Evolutionary conservation across 768 basidiomycete species (phyloP).

Genomic region (Phaffia australis): DNA sequence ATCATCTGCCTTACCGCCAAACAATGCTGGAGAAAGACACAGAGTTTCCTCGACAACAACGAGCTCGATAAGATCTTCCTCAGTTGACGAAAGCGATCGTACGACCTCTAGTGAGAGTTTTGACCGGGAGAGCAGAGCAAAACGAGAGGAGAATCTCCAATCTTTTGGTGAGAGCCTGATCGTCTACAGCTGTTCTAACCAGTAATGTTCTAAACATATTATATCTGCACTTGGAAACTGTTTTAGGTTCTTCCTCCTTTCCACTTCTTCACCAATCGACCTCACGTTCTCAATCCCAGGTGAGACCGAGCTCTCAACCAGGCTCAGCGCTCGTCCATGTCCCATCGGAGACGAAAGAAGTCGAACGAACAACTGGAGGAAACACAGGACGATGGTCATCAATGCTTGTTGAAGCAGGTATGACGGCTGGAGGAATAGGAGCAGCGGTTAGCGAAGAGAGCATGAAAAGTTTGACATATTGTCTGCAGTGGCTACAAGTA

Average conservation of each 20-base stretch:
- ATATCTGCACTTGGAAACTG: background rate
- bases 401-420: constrained; percentile 68
- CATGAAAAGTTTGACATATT: constrained; percentile 74
- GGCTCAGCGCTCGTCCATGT: background rate
- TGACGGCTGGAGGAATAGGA: constrained; percentile 49
- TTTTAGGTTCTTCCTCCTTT: background rate
- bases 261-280: background rate
- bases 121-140: too few species aligned
- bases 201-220: too few species aligned
- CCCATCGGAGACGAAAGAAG: background rate
- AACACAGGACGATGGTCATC: constrained; percentile 56
- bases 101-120: too few species aligned
- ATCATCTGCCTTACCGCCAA: too few species aligned
- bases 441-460: constrained; percentile 85
- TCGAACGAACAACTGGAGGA: background rate
- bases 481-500: constrained; percentile 77
- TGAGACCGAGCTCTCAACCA: background rate
- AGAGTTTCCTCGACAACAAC: too few species aligned
- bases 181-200: too few species aligned
- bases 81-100: too few species aligned
- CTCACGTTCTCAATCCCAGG: background rate
- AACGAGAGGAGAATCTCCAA: too few species aligned
- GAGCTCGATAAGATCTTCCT: too few species aligned
- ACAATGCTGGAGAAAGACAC: too few species aligned
- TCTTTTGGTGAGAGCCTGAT: too few species aligned